Evolutionary conservation across 805 yeast species (phyloP), one percentile per base, ranked within the genome.

Genomic region (Candida piceae): DNA sequence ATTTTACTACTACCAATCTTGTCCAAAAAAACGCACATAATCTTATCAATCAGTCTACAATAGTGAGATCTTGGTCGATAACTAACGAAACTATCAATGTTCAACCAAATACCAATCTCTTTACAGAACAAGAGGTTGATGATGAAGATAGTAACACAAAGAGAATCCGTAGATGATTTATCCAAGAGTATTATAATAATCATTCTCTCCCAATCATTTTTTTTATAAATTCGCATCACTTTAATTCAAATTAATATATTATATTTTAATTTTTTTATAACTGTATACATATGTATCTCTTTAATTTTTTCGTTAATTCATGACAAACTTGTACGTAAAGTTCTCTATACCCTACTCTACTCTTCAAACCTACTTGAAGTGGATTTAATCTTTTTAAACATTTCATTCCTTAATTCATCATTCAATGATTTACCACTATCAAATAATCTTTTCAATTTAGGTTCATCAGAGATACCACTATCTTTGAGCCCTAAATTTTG

Each of bases 271-370:
- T 29, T 29, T 5, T 13, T 11, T 31, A 27, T 18, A 7, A 23
- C 26, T 32, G 22, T 32, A 32, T 27, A 24, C 10, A 18, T n/a
- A 19, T 23, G 5, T 6, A 21, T 12, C 7, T 9, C 19, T n/a
- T n/a, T n/a, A n/a, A n/a, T n/a, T n/a, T n/a, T n/a, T n/a, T n/a
- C n/a, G n/a, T n/a, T n/a, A n/a, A n/a, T 63, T 16, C 42, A 62
- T 8, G 66, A 63, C 21, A 62, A 61, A 0, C 22, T 20, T 20
- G 9, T 7, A 20, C 22, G 64, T 62, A 16, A 58, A 56, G 29
- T 62, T 60, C 52, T 20, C 22, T 20, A 20, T 20, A 20, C 22
- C 22, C 22, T 6, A 10, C 10, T n/a, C 27, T 29, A 46, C 20
- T 44, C 45, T 27, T 41, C 42, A 32, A 46, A 46, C 24, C 48